Conservation (phyloP, 73 alveolate species). For the Loxodes magnus region DNA sequence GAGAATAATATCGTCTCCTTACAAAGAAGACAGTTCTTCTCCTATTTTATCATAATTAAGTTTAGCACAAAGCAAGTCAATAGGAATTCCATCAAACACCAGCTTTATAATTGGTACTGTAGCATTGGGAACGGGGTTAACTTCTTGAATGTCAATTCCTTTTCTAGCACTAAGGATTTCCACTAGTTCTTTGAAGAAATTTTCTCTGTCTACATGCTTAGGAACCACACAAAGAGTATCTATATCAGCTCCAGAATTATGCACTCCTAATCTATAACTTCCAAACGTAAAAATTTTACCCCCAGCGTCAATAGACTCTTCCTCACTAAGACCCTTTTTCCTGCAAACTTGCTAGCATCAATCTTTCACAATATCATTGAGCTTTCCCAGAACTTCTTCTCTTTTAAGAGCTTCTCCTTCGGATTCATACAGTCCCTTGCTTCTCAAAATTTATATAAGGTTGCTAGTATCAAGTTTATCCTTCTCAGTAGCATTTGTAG, state of each 20-base stretch:
- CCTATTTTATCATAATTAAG: conserved; percentile 41
- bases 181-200: conserved; percentile 52
- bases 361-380: neutral
- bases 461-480: no score
- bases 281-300: conserved; percentile 95
- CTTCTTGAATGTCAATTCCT: conserved; percentile 48
- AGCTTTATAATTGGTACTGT: conserved; percentile 77
- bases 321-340: conserved; percentile 45
- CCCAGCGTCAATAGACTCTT: conserved; percentile 66
- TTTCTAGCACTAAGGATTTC: conserved; percentile 32
- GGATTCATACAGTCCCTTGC: no score
- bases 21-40: conserved; percentile 41
- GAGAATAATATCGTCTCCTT: conserved; percentile 62
- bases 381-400: neutral
- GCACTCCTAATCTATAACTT: conserved; percentile 91
- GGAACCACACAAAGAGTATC: conserved; percentile 93
- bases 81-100: conserved; percentile 57
- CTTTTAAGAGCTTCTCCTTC: conserved; percentile 1
- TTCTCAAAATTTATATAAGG: no score
- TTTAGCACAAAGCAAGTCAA: conserved; percentile 81
- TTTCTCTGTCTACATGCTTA: conserved; percentile 19
- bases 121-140: conserved; percentile 50
- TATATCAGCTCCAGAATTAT: conserved; percentile 86
- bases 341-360: conserved; percentile 1
- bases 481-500: no score